phyloP scores from a whole-genome alignment of 2,329 filamentous ascomycete genomes.

The Aspergillus chevalieri region DNA sequence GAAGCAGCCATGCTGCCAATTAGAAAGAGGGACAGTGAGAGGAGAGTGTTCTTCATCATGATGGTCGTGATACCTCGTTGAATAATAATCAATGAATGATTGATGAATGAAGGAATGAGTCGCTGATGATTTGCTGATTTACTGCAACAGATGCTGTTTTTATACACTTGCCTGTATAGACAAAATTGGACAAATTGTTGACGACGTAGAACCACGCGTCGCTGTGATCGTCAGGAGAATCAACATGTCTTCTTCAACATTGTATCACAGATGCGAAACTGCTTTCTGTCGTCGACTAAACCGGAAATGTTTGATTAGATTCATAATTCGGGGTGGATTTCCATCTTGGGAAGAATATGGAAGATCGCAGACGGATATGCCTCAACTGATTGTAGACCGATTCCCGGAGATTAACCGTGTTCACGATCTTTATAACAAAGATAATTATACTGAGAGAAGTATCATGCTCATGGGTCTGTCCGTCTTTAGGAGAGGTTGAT shows the following conservation, averaged over 20 bases:
- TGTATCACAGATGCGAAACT: not conserved
- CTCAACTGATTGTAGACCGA: no score
- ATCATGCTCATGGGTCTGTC: no score
- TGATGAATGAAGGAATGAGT: no score
- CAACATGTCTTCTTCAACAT: not conserved
- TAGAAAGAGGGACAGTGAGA: not conserved
- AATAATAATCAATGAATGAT: not conserved
- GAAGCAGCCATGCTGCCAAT: not conserved
- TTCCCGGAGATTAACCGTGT: no score
- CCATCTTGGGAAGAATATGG: not conserved
- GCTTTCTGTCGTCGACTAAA: not conserved
- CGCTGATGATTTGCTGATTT: not conserved
- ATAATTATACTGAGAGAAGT: no score
- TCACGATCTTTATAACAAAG: no score
- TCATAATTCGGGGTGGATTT: not conserved
- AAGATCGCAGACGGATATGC: no score
- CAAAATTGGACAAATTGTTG: not conserved
- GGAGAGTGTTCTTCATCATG: not conserved
- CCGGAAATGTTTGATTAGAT: not conserved
- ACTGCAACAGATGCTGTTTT: no score
- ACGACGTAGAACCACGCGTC: not conserved
- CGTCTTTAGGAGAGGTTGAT: no score
- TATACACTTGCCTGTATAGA: no score
- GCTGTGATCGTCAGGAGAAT: not conserved
- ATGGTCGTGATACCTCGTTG: not conserved